Percentiles rank a stretch among this genome's conserved stretches.
phyloP scores from a whole-genome alignment of 495 filamentous ascomycete species.

The Trichocladium antarcticum region DNA sequence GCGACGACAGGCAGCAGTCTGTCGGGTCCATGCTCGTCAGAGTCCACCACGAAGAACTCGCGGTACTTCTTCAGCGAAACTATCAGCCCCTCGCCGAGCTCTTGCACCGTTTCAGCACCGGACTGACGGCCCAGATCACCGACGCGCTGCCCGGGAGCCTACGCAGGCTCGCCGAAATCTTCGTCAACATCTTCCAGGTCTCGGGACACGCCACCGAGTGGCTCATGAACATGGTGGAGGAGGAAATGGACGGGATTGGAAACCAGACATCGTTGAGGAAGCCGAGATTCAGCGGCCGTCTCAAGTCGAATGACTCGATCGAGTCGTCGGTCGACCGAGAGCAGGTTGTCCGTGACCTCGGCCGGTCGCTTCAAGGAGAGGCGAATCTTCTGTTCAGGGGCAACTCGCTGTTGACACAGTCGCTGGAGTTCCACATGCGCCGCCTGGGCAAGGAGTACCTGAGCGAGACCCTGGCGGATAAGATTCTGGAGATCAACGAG shows the following conservation, averaged over 20 bases:
- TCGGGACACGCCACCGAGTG: slow-evolving; percentile 81
- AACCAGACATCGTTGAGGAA: slow-evolving; percentile 62
- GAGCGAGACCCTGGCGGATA: slow-evolving; percentile 75
- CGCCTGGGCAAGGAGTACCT: slow-evolving; percentile 88
- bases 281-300: slow-evolving; percentile 60
- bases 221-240: slow-evolving; percentile 86
- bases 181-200: slow-evolving; percentile 93
- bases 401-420: slow-evolving; percentile 89
- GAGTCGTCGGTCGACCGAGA: slow-evolving; percentile 46
- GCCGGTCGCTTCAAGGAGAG: slow-evolving; percentile 56
- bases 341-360: slow-evolving; percentile 49
- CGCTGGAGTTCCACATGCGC: slow-evolving; percentile 90
- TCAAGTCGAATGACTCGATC: slow-evolving; percentile 69
- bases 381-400: slow-evolving; percentile 93
- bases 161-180: slow-evolving; percentile 67
- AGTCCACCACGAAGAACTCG: slow-evolving; percentile 71
- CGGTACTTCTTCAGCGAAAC: slow-evolving; percentile 75
- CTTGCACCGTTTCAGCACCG: slow-evolving; percentile 71
- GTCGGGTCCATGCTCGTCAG: slow-evolving; percentile 84
- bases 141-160: slow-evolving; percentile 66
- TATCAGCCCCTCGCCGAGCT: slow-evolving; percentile 78
- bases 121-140: slow-evolving; percentile 75
- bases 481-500: slow-evolving; percentile 74
- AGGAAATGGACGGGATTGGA: slow-evolving; percentile 88
- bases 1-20: slow-evolving; percentile 56